Percentiles rank a stretch among this genome's conserved stretches.
Evolutionary conservation across 352 stramenopile species (phyloP).

Genomic region (Phytophthora crassamura): DNA sequence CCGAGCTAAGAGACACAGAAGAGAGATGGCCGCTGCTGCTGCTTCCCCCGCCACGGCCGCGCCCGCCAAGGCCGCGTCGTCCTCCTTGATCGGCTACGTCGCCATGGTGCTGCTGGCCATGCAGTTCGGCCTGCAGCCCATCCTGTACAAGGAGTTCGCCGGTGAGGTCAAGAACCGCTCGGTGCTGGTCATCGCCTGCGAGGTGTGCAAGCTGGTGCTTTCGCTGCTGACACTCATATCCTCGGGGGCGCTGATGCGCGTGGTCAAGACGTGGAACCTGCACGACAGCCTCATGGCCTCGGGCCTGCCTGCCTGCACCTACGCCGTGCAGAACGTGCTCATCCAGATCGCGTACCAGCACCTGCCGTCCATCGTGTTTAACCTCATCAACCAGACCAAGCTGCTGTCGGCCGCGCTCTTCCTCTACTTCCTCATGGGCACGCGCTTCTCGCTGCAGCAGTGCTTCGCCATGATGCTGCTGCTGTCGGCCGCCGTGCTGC

Average conservation of each 20-base stretch:
- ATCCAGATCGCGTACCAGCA: slow-evolving; percentile 86
- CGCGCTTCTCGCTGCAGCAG: slow-evolving; percentile 70
- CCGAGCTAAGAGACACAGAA: slow-evolving; percentile 1
- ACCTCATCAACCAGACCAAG: slow-evolving; percentile 91
- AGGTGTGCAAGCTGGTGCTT: slow-evolving; percentile 74
- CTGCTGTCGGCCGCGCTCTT: slow-evolving; percentile 85
- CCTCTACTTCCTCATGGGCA: slow-evolving; percentile 78
- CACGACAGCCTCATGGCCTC: slow-evolving; percentile 68
- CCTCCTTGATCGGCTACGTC: slow-evolving; percentile 41
- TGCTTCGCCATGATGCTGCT: slow-evolving; percentile 82
- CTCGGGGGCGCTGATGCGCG: slow-evolving; percentile 37
- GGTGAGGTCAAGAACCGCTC: slow-evolving; percentile 56
- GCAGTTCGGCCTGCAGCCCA: slow-evolving; percentile 86
- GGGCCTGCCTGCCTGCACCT: slow-evolving; percentile 80
- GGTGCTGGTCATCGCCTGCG: slow-evolving; percentile 81
- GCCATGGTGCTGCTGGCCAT: slow-evolving; percentile 76
- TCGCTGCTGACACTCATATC: slow-evolving; percentile 53
- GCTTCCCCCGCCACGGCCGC: not conserved
- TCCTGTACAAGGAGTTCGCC: slow-evolving; percentile 85
- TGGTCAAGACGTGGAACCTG: slow-evolving; percentile 67
- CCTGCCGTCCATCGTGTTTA: slow-evolving; percentile 85
- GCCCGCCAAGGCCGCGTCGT: slow-evolving; percentile 13
- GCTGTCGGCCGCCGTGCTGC: slow-evolving; percentile 66
- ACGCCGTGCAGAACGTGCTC: slow-evolving; percentile 90
- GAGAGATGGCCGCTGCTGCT: slow-evolving; percentile 18